phyloP scores from a whole-genome alignment of 2,329 filamentous ascomycete species.

The Uncinocarpus reesii region DNA sequence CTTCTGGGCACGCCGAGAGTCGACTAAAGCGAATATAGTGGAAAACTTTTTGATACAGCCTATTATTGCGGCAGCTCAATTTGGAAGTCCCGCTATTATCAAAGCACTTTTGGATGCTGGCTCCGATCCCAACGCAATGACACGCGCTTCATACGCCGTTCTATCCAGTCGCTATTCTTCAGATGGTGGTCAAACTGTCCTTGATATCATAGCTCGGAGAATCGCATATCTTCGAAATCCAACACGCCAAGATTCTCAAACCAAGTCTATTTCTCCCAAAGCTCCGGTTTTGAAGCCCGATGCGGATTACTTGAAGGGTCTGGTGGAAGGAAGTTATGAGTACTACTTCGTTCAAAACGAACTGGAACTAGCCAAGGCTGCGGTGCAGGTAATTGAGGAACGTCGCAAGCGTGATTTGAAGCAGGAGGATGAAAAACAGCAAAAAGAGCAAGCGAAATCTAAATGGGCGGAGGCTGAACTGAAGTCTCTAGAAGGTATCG shows the following conservation, averaged over 20 bases:
- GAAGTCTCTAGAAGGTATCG: constrained; percentile 45
- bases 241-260: neutral
- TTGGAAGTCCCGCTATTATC: constrained; percentile 44
- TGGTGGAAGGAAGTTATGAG: constrained; percentile 7
- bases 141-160: constrained; percentile 27
- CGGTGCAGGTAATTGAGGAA: constrained; percentile 31
- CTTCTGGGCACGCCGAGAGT: constrained; percentile 27
- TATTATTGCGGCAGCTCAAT: constrained; percentile 50
- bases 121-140: constrained; percentile 55
- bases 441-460: constrained; percentile 19
- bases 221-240: neutral
- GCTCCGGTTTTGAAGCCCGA: constrained; percentile 7
- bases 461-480: constrained; percentile 28
- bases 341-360: neutral
- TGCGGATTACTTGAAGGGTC: constrained; percentile 3
- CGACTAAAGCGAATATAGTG: constrained; percentile 43
- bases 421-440: constrained; percentile 17
- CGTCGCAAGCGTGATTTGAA: neutral
- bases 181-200: neutral
- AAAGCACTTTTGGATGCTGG: constrained; percentile 52
- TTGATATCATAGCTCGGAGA: constrained; percentile 11
- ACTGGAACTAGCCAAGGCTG: constrained; percentile 2
- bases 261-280: neutral
- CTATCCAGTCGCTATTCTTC: neutral
- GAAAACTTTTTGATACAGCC: constrained; percentile 49